Conservation (phyloP, 805 yeast species). For the Wickerhamia fluorescens region DNA sequence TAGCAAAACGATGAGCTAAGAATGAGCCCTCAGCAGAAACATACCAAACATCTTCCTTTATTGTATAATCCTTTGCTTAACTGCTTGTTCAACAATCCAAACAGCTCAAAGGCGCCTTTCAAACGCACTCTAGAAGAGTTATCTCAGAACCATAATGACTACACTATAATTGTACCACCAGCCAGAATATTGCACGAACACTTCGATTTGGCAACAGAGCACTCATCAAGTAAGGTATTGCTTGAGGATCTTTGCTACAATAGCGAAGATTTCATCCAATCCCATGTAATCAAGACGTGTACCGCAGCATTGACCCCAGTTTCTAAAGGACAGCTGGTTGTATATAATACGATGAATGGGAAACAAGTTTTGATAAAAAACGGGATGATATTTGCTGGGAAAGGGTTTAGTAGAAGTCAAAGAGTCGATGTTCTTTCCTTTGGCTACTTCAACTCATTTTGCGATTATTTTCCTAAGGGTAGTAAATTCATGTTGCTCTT, state of each 20-base stretch:
- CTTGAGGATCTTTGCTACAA: conserved; percentile 47
- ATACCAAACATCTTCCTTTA: no score
- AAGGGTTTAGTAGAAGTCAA: conserved; percentile 47
- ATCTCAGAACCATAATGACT: conserved; percentile 40
- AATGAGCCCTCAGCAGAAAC: no score
- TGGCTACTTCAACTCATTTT: conserved; percentile 46
- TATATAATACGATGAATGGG: conserved; percentile 49
- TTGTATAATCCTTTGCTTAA: conserved; percentile 59
- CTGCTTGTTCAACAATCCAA: conserved; percentile 59
- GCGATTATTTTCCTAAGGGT: conserved; percentile 54
- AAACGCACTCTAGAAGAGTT: conserved; percentile 41
- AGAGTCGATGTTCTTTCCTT: conserved; percentile 38
- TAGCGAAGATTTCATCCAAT: conserved; percentile 51
- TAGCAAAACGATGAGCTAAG: no score
- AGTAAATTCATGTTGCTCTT: conserved; percentile 48
- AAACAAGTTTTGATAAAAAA: conserved; percentile 51
- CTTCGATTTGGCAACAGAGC: conserved; percentile 21
- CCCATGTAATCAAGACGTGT: conserved; percentile 47
- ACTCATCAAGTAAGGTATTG: no score
- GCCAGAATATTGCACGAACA: conserved; percentile 34
- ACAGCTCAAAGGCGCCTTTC: conserved; percentile 33
- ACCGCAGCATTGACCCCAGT: conserved; percentile 17
- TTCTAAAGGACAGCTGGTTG: conserved; percentile 31
- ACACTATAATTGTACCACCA: conserved; percentile 60
- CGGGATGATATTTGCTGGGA: conserved; percentile 47